Percentiles rank a stretch among this genome's conserved stretches.
These are phyloP conservation scores for Pseudogymnoascus destructans DNA, from an alignment of 2,329 filamentous ascomycete genomes.

Conservation along the genomic window DNA sequence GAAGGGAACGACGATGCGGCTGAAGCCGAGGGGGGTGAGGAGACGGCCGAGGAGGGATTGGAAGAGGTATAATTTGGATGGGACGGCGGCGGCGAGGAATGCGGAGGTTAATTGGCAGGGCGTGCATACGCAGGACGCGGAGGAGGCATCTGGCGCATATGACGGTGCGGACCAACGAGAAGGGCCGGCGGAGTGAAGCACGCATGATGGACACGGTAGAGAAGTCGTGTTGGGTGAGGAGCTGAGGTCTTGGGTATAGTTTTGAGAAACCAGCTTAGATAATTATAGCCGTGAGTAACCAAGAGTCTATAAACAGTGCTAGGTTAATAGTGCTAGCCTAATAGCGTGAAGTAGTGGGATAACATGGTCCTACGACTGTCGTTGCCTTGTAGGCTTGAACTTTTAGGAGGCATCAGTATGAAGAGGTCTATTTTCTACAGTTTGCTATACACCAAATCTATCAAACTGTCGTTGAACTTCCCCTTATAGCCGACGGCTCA, in stretches of 20 bases:
- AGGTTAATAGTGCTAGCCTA: background rate
- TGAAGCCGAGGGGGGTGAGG: background rate
- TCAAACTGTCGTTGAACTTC: background rate
- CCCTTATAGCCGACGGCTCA: background rate
- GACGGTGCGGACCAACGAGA: background rate
- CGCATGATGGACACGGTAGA: background rate
- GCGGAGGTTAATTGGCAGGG: background rate
- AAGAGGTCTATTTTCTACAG: background rate
- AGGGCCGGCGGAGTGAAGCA: background rate
- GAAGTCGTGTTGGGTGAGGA: background rate
- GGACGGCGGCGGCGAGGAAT: background rate
- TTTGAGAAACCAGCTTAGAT: background rate
- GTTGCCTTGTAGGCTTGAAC: no score
- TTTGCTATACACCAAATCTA: background rate
- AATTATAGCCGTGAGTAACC: constrained; percentile 36
- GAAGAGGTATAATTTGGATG: constrained; percentile 7
- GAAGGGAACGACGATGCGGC: background rate
- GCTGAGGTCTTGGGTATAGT: background rate
- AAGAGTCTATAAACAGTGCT: background rate
- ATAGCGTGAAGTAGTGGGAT: background rate
- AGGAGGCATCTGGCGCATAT: background rate
- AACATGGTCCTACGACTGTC: no score
- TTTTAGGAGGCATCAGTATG: background rate
- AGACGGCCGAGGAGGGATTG: constrained; percentile 2
- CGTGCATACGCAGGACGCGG: background rate